Evolutionary conservation across 2,329 filamentous ascomycete genomes (phyloP), one percentile per base, ranked within the genome.

Genomic region (Plenodomus lindquistii): DNA sequence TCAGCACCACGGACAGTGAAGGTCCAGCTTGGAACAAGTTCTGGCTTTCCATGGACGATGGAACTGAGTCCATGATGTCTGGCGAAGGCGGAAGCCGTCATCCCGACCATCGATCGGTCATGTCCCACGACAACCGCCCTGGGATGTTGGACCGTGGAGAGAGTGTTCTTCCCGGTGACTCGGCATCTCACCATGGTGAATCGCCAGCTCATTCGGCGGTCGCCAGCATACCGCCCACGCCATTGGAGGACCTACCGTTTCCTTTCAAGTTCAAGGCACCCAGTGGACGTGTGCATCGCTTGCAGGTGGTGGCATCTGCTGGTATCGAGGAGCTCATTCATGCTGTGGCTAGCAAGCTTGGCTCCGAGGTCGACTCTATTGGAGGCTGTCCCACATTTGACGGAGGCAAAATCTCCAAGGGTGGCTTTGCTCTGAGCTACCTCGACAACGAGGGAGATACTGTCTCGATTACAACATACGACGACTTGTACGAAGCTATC

Each of bases 1-100:
- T 99, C 87, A 86, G 84, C 35, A 91, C 86, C 44, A 84, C 84
- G 36, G 93, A 96, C 69, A 91, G 85, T 62, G 94, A 99, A 75
- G 94, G 94, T 0, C 94, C 94, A 4, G 94, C 94, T 6, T 99
- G 94, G 94, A 97, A 97, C 79, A 99, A 97, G 75, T 99, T 99
- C 78, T 99, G 94, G 94, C 81, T 97, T 59, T 97, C 94, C 1
- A 86, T 99, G 63, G 85, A 97, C 72, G 85, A 95, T 63, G 93
- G 96, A 72, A 93, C 92, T 13, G 94, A 97, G 74, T 99, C 94
- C 2, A 88, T 96, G 81, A 86, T 97, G 73, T 99, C 94, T 50
- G 94, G 92, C 51, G 91, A 95, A 48, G 89, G 88, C 40, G 89
- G 88, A 66, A 86, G 87, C 65, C 87, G 89, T 62, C 78, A 63